Evolutionary conservation across 1,139 yeast species (phyloP), one percentile per base, ranked within the genome.

Genomic region (Kurtzmaniella quercitrusa): DNA sequence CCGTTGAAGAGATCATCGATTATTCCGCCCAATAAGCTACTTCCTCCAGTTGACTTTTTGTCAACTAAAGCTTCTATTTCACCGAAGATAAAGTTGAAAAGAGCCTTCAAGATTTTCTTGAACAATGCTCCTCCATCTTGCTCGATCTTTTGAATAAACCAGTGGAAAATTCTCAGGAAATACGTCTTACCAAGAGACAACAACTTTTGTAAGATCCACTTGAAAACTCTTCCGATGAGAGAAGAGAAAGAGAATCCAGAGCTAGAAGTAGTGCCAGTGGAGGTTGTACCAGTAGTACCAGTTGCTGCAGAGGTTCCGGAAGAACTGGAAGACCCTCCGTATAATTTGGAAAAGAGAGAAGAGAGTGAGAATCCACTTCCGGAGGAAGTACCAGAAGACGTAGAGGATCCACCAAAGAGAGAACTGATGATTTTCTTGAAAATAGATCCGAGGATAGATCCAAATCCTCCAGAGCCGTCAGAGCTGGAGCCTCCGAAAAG

Each of bases 331-430:
- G 46, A 37, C 8, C 52, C 50, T 37, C 57, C 56, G 39, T 56
- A 52, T 34, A 57, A 48, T 12, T 47, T 50, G 39, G 48, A 53
- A 39, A 63, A 51, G 11, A 27, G 18, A 17, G 41, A 33, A 34
- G 42, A 41, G 60, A 48, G 10, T 5, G 25, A 43, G 56, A 60
- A 41, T 51, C 56, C 38, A 60, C 50, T 44, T 25, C 58, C 50
- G 12, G 52, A 39, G 31, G 57, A 49, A 12, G 56, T 51, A 3
- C 49, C 44, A 12, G 52, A 40, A 17, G 49, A 23, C 9, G 56
- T 43, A 16, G 50, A 46, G 18, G 46, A 36, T 17, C 38, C 38
- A 5, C 38, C 38, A 21, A 36, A 36, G 10, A 18, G 21, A 3
- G 9, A 18, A 15, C 6, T 14, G 11, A 31, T 15, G 14, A 31